These are phyloP conservation scores for Rhodotorula paludigena DNA, from an alignment of 768 basidiomycete genomes.

Conservation along the genomic window DNA sequence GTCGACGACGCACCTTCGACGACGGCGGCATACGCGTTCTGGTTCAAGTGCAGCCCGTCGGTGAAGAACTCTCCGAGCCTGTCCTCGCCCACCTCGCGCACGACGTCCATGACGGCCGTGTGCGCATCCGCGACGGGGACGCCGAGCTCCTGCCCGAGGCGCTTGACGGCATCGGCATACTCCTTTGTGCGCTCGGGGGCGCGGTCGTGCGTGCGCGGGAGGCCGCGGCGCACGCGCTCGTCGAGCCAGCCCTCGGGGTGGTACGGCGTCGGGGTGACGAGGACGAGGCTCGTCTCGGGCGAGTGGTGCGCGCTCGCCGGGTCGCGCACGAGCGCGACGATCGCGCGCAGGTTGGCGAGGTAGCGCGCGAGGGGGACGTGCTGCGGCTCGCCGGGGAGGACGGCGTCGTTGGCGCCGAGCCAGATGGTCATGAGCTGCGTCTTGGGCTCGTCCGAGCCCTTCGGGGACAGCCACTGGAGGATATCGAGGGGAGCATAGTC, in stretches of 20 bases:
- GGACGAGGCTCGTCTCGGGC: slow-evolving; percentile 15
- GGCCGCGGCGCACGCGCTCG: slow-evolving; percentile 1
- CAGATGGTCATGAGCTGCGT: slow-evolving; percentile 27
- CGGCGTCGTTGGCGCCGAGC: slow-evolving; percentile 39
- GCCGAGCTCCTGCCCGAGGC: slow-evolving; percentile 4
- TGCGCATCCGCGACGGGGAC: slow-evolving; percentile 20
- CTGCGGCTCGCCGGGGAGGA: slow-evolving; percentile 18
- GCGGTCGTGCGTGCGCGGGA: slow-evolving; percentile 4
- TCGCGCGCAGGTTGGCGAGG: slow-evolving; percentile 15
- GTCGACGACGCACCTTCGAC: slow-evolving; percentile 9
- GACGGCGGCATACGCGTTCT: slow-evolving; percentile 15
- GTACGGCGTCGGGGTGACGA: slow-evolving; percentile 34
- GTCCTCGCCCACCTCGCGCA: not conserved
- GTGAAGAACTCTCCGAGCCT: slow-evolving; percentile 1
- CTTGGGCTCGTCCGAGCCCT: not conserved
- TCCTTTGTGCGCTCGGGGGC: slow-evolving; percentile 6
- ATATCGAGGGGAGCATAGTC: too few relatives aligned
- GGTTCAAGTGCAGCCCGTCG: slow-evolving; percentile 34
- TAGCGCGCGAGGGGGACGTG: slow-evolving; percentile 30
- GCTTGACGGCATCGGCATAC: slow-evolving; percentile 25
- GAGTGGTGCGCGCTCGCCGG: slow-evolving; percentile 15
- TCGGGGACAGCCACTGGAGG: not conserved
- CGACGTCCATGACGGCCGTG: not conserved
- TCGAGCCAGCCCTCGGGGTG: slow-evolving; percentile 2
- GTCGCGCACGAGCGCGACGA: slow-evolving; percentile 22